phyloP scores from a whole-genome alignment of 257 asterid species.

The Salvia rosmarinus region DNA sequence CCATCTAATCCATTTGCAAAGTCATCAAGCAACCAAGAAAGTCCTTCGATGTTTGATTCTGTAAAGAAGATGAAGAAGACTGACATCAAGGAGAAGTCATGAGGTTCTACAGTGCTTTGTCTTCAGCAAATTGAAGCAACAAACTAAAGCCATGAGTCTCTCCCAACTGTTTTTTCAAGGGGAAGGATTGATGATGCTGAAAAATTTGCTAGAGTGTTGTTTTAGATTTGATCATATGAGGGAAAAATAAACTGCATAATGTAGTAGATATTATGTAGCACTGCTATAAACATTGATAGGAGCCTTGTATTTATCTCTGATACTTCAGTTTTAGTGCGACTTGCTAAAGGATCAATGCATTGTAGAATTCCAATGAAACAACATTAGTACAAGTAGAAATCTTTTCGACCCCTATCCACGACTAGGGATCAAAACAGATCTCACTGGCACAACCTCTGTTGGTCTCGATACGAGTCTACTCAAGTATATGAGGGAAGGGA shows the following conservation, averaged over 20 bases:
- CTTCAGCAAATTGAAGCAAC: constrained; percentile 21
- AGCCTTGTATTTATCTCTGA: neutral
- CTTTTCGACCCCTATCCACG: too few relatives aligned
- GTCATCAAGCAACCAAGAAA: constrained; percentile 58
- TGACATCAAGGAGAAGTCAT: constrained; percentile 37
- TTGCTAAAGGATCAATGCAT: neutral
- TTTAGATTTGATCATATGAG: neutral
- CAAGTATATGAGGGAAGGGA: too few relatives aligned
- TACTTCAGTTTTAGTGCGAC: constrained; percentile 8
- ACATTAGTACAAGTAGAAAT: too few relatives aligned
- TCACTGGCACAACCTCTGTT: too few relatives aligned
- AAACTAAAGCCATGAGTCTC: neutral
- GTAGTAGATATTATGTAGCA: constrained; percentile 16
- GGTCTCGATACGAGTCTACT: too few relatives aligned
- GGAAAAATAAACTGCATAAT: neutral
- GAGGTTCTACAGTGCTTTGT: constrained; percentile 31
- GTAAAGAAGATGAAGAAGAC: constrained; percentile 68
- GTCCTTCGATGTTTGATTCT: constrained; percentile 63
- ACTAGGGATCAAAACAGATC: too few relatives aligned
- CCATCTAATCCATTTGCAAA: constrained; percentile 89
- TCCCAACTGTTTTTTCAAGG: neutral
- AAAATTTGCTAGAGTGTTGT: constrained; percentile 9
- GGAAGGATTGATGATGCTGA: neutral
- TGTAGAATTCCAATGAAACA: neutral
- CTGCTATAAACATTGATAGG: constrained; percentile 3